Evolutionary conservation across 2,329 filamentous ascomycete species (phyloP), one percentile per base, ranked within the genome.

Genomic region (Zalaria obscura): DNA sequence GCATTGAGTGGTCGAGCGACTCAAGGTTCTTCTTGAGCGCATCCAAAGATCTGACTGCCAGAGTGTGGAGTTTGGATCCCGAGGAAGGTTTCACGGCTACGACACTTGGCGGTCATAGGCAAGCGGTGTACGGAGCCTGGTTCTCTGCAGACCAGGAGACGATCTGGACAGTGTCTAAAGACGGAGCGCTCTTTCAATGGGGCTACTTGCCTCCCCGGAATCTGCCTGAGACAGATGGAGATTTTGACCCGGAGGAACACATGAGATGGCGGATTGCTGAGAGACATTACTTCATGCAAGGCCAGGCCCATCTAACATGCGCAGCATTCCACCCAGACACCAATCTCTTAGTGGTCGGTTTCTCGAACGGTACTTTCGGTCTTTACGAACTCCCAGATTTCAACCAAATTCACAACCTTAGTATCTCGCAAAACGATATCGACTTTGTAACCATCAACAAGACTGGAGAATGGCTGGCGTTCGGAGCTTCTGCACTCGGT

Each of bases 321-420:
- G 85, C 88, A n/a, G 76, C 81, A 27, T 98, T 87, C 59, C 91
- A 98, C 52, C 68, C 88, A 0, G 71, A 79, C 32, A 84, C 87
- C 0, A 91, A 89, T 58, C 69, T 98, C n/a, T 67, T 98, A n/a
- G 88, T 98, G 1, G 86, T 86, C 10, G 91, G 91, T 5, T 96
- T 98, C 59, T 94, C 88, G 3, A 93, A 93, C 54, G 91, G 91
- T 29, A 69, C 93, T 5, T 98, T 98, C 60, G 84, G 84, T 25
- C 71, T 98, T 5, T 94, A 98, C 63, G 91, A 98, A 58, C 75
- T 98, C 66, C 93, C 93, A 7, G 84, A 89, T 49, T 96, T 96
- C 63, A 93, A 85, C 63, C 81, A 85, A 62, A 93, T 98, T 39
- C 91, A 98, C 62, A 91, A 84, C 40, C 61, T 82, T 34, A 94